A percentile compares a stretch with the other conserved stretches of the same genome.
Conservation (phyloP, 768 basidiomycete species). For the Rubroboletus pulcherrimus region DNA sequence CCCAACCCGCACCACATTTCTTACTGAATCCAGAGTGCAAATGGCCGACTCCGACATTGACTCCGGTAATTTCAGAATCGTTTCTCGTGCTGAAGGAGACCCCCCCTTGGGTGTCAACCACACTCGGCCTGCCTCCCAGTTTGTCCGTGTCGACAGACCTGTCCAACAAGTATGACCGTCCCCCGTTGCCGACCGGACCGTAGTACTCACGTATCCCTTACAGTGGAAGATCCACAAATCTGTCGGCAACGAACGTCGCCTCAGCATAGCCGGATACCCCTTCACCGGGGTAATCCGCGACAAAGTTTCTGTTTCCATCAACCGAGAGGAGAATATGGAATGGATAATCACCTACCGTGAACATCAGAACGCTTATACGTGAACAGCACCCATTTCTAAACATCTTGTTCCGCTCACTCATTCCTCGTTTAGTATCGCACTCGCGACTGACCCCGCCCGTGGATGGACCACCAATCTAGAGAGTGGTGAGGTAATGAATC, state of each 20-base stretch:
- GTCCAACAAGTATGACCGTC: not conserved
- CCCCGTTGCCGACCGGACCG: not conserved
- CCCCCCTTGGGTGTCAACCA: not conserved
- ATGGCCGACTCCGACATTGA: not conserved
- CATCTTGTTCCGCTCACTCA: not conserved
- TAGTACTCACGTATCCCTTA: not conserved
- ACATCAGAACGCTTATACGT: not conserved
- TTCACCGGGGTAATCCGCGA: not conserved
- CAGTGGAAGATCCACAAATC: not conserved
- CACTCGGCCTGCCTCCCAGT: not conserved
- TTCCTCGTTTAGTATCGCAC: not conserved
- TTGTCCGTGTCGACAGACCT: not conserved
- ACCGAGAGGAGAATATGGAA: not conserved
- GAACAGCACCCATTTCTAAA: not conserved
- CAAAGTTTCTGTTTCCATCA: not conserved
- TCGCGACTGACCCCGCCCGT: fast-evolving
- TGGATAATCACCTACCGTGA: not conserved
- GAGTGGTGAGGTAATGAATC: not conserved
- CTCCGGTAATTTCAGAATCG: not conserved
- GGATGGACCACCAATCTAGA: not conserved
- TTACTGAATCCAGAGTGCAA: not conserved
- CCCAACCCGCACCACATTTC: not conserved
- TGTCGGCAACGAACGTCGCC: not conserved
- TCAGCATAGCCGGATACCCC: not conserved
- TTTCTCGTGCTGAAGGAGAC: not conserved